Evolutionary conservation across 2,329 filamentous ascomycete genomes (phyloP), one percentile per base, ranked within the genome.

Genomic region (Camillea tinctor): DNA sequence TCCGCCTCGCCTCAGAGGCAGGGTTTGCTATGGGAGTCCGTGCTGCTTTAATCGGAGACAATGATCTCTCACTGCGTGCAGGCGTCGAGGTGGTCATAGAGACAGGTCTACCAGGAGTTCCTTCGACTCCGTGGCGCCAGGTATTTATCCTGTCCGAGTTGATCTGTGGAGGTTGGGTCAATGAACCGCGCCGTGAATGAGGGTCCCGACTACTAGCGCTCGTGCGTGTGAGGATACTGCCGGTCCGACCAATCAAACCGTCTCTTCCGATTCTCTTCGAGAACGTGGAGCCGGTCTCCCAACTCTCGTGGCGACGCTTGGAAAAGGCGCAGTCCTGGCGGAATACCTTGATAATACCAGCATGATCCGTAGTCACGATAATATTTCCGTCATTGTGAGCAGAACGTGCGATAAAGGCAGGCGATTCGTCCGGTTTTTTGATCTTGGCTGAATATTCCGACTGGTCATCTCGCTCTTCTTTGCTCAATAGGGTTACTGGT

Each of bases 331-430:
- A 97, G 72, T 99, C 95, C 74, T 98, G 94, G 20, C 95, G 86
- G 72, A 97, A 97, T 0, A 98, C 90, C 73, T 97, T 97, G 77
- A 99, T 95, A 23, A 87, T 85, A 40, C 95, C 95, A 0, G 87
- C 88, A 68, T 92, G 92, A 73, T 97, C 94, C 1, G 93, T 91
- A 0, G 94, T 96, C 54, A 98, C 86, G 58, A 99, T 88, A 63
- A 99, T 97, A 69, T 97, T 92, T 23, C 95, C 95, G 61, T 88
- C 88, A 15, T 81, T 78, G 72, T 99, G 95, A 17, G 83, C 84
- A 6, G 88, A 89, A 17, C 93, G 87, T 11, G 91, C 84, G 40
- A 93, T 76, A 69, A 96, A 97, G 0, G 88, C 86, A 0, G 93
- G 91, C 1, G 88, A 90, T 67, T 91, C 89, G 60, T 89, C 86